These are phyloP conservation scores for Leucocoprinus birnbaumii DNA, from an alignment of 768 basidiomycete genomes.

Conservation along the genomic window DNA sequence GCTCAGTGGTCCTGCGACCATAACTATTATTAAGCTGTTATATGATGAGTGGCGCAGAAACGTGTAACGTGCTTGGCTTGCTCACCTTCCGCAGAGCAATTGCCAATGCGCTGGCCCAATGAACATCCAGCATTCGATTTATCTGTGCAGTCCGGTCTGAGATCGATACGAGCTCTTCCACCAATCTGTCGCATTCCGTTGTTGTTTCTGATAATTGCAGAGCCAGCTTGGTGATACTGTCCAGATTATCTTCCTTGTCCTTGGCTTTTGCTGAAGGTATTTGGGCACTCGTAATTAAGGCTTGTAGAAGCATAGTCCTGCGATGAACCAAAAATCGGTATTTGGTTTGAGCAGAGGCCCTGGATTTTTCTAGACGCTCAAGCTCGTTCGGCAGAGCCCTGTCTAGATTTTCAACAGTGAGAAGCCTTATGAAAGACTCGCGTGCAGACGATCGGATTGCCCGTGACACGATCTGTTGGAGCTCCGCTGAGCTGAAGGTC, in stretches of 20 bases:
- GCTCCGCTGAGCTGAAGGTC: constrained; percentile 58
- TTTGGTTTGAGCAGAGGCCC: constrained; percentile 54
- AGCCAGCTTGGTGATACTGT: constrained; percentile 40
- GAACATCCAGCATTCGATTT: constrained; percentile 53
- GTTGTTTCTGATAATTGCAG: constrained; percentile 60
- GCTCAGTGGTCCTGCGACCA: constrained; percentile 58
- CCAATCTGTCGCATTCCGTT: constrained; percentile 52
- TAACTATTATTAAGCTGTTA: constrained; percentile 66
- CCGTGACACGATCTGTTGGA: constrained; percentile 69
- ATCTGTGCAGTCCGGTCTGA: constrained; percentile 68
- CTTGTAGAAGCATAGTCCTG: constrained; percentile 69
- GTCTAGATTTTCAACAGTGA: constrained; percentile 62
- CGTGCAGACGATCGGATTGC: constrained; percentile 68
- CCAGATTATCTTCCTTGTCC: constrained; percentile 33
- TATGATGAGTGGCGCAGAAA: not conserved
- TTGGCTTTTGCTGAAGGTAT: constrained; percentile 27
- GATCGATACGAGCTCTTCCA: constrained; percentile 55
- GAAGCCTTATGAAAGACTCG: constrained; percentile 69
- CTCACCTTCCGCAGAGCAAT: constrained; percentile 71
- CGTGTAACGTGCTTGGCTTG: not conserved
- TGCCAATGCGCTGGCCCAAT: constrained; percentile 74
- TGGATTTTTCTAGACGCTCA: constrained; percentile 51
- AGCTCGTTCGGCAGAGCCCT: constrained; percentile 55
- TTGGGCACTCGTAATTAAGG: constrained; percentile 47
- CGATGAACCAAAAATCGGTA: constrained; percentile 68